Conservation (phyloP, 2,329 filamentous ascomycete genomes). For the Fusarium sulawesiense region DNA sequence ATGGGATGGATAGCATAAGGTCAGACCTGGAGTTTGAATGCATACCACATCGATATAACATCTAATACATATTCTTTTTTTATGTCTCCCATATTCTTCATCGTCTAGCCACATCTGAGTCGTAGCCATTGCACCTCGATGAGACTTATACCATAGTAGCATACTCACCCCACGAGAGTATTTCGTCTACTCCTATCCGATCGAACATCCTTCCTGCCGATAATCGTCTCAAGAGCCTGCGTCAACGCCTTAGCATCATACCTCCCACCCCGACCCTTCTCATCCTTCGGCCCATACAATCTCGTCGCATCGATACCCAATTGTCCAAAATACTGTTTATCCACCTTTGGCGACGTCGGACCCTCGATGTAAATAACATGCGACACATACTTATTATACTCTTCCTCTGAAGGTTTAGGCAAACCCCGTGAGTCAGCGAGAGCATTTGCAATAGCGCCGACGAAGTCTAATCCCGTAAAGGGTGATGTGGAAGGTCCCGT, state of each 20-base stretch:
- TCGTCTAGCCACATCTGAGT: background rate
- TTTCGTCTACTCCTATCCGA: conserved; percentile 58
- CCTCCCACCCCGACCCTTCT: conserved; percentile 58
- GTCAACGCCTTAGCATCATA: conserved; percentile 82
- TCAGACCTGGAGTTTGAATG: conserved; percentile 38
- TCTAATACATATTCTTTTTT: conserved; percentile 30
- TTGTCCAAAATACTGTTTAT: conserved; percentile 69
- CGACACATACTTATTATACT: conserved; percentile 78
- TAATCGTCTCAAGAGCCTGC: conserved; percentile 80
- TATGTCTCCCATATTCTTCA: conserved; percentile 5
- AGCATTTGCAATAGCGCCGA: conserved; percentile 81
- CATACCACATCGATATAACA: conserved; percentile 36
- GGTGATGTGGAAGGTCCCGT: conserved; percentile 75
- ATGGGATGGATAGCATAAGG: conserved; percentile 22
- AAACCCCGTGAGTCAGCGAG: conserved; percentile 74
- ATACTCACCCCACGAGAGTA: conserved; percentile 52
- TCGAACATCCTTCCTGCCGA: conserved; percentile 66
- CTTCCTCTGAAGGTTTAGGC: conserved; percentile 52
- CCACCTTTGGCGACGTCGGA: conserved; percentile 74
- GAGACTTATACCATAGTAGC: too few relatives aligned
- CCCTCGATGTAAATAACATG: conserved; percentile 86
- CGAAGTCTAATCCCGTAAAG: conserved; percentile 83
- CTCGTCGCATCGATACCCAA: conserved; percentile 82
- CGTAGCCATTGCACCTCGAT: background rate
- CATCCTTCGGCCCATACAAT: conserved; percentile 75